Evolutionary conservation across 2,329 filamentous ascomycete species (phyloP).

Genomic region (Thermomyces lanuginosus): DNA sequence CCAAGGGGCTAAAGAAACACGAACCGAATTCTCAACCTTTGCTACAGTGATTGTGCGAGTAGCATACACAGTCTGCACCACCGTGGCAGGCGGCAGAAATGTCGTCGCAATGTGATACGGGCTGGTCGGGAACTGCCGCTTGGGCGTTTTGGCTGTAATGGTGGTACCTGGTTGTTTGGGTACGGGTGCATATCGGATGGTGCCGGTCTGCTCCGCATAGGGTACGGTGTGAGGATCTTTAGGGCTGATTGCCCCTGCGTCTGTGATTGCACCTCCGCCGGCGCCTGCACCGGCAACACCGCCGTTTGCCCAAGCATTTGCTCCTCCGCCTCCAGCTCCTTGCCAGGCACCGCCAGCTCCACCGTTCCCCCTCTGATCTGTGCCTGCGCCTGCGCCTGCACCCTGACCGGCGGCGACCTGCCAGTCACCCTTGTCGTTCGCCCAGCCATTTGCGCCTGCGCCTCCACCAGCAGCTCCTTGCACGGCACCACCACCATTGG

Average conservation of each 20-base stretch:
- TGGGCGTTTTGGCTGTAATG: slow-evolving; percentile 37
- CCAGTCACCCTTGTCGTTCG: slow-evolving; percentile 13
- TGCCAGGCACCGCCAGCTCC: too few relatives aligned
- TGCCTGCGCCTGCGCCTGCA: not conserved
- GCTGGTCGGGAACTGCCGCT: slow-evolving; percentile 40
- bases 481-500: too few relatives aligned
- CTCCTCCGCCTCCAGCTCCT: too few relatives aligned
- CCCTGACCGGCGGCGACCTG: slow-evolving; percentile 9
- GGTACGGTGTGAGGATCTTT: slow-evolving; percentile 26
- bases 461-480: too few relatives aligned
- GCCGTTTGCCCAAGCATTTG: too few relatives aligned
- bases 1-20: slow-evolving; percentile 13
- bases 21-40: slow-evolving; percentile 44
- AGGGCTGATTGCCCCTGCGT: too few relatives aligned
- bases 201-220: slow-evolving; percentile 41
- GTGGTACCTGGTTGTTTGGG: slow-evolving; percentile 42
- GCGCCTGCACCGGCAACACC: slow-evolving; percentile 11
- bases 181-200: slow-evolving; percentile 46
- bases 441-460: too few relatives aligned
- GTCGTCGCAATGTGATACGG: slow-evolving; percentile 36
- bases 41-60: slow-evolving; percentile 34
- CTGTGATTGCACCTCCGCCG: slow-evolving; percentile 2
- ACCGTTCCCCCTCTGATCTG: too few relatives aligned
- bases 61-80: slow-evolving; percentile 36
- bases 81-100: slow-evolving; percentile 30